These are phyloP conservation scores for Aspergillus awamori DNA, from an alignment of 2,329 filamentous ascomycete genomes.

Conservation along the genomic window DNA sequence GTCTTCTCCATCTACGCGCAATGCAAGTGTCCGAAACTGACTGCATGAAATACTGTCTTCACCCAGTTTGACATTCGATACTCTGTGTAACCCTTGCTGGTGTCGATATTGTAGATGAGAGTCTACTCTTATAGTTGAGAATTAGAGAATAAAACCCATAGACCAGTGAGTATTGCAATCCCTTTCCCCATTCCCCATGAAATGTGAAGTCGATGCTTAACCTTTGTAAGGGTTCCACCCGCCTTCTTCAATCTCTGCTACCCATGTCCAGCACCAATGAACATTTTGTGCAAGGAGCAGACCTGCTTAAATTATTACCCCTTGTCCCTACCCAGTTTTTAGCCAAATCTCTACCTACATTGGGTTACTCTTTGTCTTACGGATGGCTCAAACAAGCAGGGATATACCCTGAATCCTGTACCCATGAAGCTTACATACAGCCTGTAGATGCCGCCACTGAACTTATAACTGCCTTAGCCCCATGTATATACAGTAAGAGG, in stretches of 20 bases:
- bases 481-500: conserved; percentile 1
- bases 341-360: background rate
- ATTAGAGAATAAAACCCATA: too few species aligned
- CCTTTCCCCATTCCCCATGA: too few species aligned
- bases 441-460: background rate
- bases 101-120: background rate
- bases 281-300: background rate
- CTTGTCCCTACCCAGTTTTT: background rate
- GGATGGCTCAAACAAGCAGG: background rate
- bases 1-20: background rate
- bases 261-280: background rate
- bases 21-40: background rate
- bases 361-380: background rate
- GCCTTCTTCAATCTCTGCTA: too few species aligned
- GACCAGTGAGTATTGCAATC: too few species aligned
- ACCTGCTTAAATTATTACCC: background rate
- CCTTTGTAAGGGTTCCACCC: too few species aligned
- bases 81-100: background rate
- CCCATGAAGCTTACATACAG: background rate
- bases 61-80: background rate
- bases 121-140: background rate
- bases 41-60: background rate
- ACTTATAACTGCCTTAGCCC: background rate
- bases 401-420: background rate
- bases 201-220: too few species aligned